These are phyloP conservation scores for Cystobasidium tubakii DNA, from an alignment of 768 basidiomycete genomes.

Conservation along the genomic window DNA sequence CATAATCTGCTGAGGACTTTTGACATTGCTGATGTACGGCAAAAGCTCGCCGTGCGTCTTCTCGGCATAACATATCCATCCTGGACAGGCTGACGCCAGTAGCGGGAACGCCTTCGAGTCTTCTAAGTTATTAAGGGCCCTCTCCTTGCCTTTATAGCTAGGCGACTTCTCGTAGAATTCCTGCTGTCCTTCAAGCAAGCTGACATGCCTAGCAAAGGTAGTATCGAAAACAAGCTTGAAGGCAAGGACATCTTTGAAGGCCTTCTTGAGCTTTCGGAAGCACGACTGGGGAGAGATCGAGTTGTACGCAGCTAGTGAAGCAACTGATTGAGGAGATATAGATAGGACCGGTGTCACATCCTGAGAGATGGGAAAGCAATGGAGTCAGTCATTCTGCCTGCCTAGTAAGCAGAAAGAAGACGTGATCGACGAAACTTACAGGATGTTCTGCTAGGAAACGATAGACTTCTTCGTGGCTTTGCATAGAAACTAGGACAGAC, in stretches of 20 bases:
- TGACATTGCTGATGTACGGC: constrained; percentile 76
- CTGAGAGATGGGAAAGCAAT: constrained; percentile 39
- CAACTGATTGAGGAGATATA: constrained; percentile 81
- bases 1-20: constrained; percentile 92
- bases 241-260: constrained; percentile 46
- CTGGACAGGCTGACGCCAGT: constrained; percentile 92
- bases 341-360: constrained; percentile 66
- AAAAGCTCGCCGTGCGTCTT: constrained; percentile 92
- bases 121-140: neutral
- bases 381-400: constrained; percentile 36
- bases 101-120: constrained; percentile 61
- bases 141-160: constrained; percentile 33
- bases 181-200: constrained; percentile 68
- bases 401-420: constrained; percentile 38
- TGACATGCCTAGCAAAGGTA: constrained; percentile 83
- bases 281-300: constrained; percentile 54
- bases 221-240: constrained; percentile 73
- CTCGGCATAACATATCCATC: constrained; percentile 99
- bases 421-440: constrained; percentile 39
- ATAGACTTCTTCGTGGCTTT: constrained; percentile 88
- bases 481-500: constrained; percentile 89
- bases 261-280: constrained; percentile 54
- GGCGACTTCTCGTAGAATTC: constrained; percentile 57
- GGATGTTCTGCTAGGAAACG: constrained; percentile 64
- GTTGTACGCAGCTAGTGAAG: constrained; percentile 64